Evolutionary conservation across 23 red algal genomes (phyloP), one percentile per base, ranked within the genome.

Genomic region (Porphyridium purpureum): DNA sequence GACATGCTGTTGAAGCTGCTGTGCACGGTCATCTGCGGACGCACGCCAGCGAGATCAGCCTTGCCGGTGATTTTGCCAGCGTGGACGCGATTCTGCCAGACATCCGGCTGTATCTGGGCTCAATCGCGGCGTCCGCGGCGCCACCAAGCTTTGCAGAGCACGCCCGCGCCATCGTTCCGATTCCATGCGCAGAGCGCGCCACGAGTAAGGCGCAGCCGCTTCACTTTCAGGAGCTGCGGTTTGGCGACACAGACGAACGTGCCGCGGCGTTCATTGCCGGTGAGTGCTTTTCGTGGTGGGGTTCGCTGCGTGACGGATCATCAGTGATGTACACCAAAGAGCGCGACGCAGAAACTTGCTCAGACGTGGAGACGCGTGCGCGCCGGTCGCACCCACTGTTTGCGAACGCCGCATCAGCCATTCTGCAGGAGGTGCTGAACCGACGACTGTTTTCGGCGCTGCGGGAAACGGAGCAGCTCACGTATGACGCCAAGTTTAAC

Each of bases 401-500:
- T 17, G 38, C 38, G 17, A 11, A 44, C 38, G 38, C 17, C 17
- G 38, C 11, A 44, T 44, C 11, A 11, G 38, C 11, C 17, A 11
- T 44, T 44, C 17, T 44, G 38, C 38, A 17, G 11, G 38, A 44
- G 38, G 38, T 44, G 11, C 17, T 44, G 38, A 44, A 11, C 11
- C 11, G 38, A 17, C 38, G 38, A 44, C 11, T 44, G 38, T 44
- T 44, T 17, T 44, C 38, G 17, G 38, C 11, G 38, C 17, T 44
- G 38, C 11, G 38, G 38, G 38, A 44, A 17, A 17, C 11, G 38
- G 38, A 11, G 11, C 11, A 44, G 11, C 38, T 44, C 17, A 11
- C 38, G 38, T 44, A 44, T 17, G 38, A 44, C 11, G 38, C 38
- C 17, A 44, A 44, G 11, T 44, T 44, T 44, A 44, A 44, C 11